Percentiles rank a stretch among this genome's conserved stretches.
Conservation (phyloP, 1,139 yeast genomes). For the Magnusiomyces tetraspermus region DNA sequence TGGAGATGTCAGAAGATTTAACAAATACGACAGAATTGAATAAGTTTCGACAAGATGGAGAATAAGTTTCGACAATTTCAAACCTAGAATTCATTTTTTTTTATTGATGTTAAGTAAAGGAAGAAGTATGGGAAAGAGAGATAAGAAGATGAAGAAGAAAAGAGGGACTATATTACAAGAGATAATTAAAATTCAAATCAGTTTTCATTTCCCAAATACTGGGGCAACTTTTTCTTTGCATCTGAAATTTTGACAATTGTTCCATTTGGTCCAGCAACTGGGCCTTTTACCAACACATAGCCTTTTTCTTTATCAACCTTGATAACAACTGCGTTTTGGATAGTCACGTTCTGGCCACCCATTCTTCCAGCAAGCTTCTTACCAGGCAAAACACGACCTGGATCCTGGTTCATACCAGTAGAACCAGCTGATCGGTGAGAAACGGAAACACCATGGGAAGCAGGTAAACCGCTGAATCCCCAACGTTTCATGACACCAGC, state of each 20-base stretch:
- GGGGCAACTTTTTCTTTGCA: constrained; percentile 42
- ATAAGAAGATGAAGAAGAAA: no score
- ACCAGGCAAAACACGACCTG: constrained; percentile 94
- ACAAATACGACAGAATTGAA: no score
- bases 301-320: constrained; percentile 77
- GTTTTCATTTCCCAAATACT: constrained; percentile 1
- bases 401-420: constrained; percentile 88
- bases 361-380: constrained; percentile 98
- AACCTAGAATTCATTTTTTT: no score
- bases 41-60: no score
- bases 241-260: constrained; percentile 68
- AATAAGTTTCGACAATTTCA: no score
- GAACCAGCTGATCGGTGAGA: constrained; percentile 98
- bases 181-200: no score
- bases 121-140: no score
- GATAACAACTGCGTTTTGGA: constrained; percentile 66
- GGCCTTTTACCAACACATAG: constrained; percentile 75
- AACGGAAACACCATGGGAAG: constrained; percentile 91
- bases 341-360: constrained; percentile 72
- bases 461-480: constrained; percentile 83
- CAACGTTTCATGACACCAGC: constrained; percentile 98
- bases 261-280: constrained; percentile 84
- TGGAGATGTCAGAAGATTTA: no score
- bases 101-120: no score
- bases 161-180: no score